Percentiles rank a stretch among this genome's conserved stretches.
Evolutionary conservation across 129 eudicot species (phyloP).

Genomic region (Chrysanthemum makinoi): DNA sequence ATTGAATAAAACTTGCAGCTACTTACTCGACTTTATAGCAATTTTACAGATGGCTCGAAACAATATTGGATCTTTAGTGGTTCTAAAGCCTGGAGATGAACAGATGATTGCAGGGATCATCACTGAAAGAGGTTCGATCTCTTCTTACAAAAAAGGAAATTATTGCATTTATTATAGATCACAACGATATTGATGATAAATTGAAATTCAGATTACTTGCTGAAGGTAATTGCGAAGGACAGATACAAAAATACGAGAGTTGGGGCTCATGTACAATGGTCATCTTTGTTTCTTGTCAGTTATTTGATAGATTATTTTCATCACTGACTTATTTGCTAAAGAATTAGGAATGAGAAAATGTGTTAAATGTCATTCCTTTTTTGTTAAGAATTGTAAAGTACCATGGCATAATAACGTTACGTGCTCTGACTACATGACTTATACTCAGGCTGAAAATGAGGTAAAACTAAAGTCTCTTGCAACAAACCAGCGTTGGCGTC

Average conservation of each 20-base stretch:
- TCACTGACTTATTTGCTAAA: too few species aligned
- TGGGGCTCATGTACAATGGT: too few species aligned
- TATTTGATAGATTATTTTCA: too few species aligned
- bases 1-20: neutral
- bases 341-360: slow-evolving; percentile 39
- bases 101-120: slow-evolving; percentile 78
- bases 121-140: slow-evolving; percentile 73
- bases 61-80: slow-evolving; percentile 89
- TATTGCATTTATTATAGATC: slow-evolving; percentile 6
- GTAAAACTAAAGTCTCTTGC: slow-evolving; percentile 47
- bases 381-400: slow-evolving; percentile 60
- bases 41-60: slow-evolving; percentile 68
- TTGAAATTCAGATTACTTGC: slow-evolving; percentile 52
- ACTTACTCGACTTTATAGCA: neutral
- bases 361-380: slow-evolving; percentile 38
- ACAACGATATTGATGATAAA: neutral
- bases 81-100: slow-evolving; percentile 75
- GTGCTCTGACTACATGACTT: slow-evolving; percentile 38
- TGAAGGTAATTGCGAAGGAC: slow-evolving; percentile 66
- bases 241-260: slow-evolving; percentile 68
- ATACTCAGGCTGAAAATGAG: slow-evolving; percentile 39
- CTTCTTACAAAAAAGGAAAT: neutral
- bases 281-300: too few species aligned
- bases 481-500: slow-evolving; percentile 47
- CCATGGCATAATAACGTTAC: slow-evolving; percentile 56